Conservation (phyloP, 2,329 filamentous ascomycete genomes). For the Diaporthe caulivora region DNA sequence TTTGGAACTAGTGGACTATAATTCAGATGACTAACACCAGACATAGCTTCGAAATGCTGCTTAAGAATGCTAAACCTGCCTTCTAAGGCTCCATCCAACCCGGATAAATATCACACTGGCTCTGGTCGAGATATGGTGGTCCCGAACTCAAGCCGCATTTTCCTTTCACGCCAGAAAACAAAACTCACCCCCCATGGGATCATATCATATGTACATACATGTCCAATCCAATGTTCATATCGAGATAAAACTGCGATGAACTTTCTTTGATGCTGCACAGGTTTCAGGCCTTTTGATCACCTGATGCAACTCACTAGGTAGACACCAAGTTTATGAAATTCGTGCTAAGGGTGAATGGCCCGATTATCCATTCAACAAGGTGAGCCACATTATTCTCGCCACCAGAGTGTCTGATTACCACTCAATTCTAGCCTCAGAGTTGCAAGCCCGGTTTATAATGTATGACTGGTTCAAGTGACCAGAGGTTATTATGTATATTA, state of each 20-base stretch:
- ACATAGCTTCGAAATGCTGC: conserved; percentile 62
- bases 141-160: conserved; percentile 15
- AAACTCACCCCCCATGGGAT: not conserved
- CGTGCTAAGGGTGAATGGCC: not conserved
- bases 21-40: not conserved
- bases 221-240: conserved; percentile 4
- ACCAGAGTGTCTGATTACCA: not conserved
- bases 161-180: conserved; percentile 1
- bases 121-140: conserved; percentile 19
- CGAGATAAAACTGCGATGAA: not conserved
- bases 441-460: not conserved
- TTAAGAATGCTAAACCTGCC: conserved; percentile 66
- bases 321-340: not conserved
- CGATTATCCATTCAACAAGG: not conserved
- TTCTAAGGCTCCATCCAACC: conserved; percentile 49
- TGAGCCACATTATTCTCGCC: not conserved
- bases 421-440: not conserved
- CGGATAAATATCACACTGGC: not conserved
- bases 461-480: not conserved
- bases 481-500: no score
- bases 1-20: accelerated
- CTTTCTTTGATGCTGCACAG: not conserved
- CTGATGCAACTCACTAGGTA: not conserved
- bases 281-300: not conserved
- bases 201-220: not conserved